Evolutionary conservation across 2,329 filamentous ascomycete species (phyloP).

Genomic region (Aspergillus aculeatus): DNA sequence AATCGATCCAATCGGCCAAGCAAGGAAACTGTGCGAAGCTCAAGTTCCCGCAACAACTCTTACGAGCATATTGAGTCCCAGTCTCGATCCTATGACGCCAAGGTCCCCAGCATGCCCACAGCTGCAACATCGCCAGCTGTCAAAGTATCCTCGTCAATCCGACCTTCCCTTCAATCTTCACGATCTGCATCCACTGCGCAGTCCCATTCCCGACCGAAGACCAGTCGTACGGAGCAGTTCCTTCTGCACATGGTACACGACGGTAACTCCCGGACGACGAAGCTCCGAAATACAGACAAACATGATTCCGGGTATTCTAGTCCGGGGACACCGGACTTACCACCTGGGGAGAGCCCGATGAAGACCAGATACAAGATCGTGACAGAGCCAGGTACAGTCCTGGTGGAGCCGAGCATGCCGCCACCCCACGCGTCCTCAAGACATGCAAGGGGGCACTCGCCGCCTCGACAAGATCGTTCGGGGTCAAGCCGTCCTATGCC

Average conservation of each 20-base stretch:
- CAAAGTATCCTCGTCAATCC: conserved; percentile 29
- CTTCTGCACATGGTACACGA: conserved; percentile 29
- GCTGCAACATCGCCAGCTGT: conserved; percentile 34
- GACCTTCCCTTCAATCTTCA: conserved; percentile 30
- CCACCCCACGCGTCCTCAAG: conserved; percentile 24
- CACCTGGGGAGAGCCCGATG: conserved; percentile 32
- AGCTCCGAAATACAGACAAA: conserved; percentile 34
- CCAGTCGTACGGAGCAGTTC: conserved; percentile 25
- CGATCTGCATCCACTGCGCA: conserved; percentile 33
- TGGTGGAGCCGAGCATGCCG: conserved; percentile 27
- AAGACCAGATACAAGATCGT: conserved; percentile 35
- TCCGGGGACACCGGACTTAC: conserved; percentile 44
- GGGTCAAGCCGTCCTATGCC: conserved; percentile 17
- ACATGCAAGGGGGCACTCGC: conserved; percentile 29
- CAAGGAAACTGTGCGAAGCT: conserved; percentile 23
- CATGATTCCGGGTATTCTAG: conserved; percentile 49
- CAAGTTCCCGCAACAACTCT: conserved; percentile 33
- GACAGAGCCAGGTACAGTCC: conserved; percentile 27
- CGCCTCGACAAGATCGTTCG: conserved; percentile 27
- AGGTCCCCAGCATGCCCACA: conserved; percentile 38
- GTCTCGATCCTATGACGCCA: conserved; percentile 23
- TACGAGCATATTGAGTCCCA: conserved; percentile 31
- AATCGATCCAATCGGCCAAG: conserved; percentile 31
- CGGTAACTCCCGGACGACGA: conserved; percentile 34
- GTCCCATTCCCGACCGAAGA: conserved; percentile 28